phyloP scores from a whole-genome alignment of 352 stramenopile species.

The Aphanomyces invadans region DNA sequence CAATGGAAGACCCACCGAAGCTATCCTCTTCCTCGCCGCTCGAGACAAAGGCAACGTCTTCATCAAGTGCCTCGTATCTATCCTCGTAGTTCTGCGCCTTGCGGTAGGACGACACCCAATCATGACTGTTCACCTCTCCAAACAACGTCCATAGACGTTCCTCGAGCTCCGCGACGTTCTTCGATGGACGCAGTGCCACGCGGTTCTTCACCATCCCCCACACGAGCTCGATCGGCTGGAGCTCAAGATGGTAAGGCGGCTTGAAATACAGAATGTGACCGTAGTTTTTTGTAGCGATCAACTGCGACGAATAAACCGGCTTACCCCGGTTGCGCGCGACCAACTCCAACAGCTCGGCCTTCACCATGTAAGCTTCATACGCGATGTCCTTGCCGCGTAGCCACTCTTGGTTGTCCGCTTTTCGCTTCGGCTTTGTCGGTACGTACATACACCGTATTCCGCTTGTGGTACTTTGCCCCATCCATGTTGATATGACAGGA shows the following conservation, averaged over 20 bases:
- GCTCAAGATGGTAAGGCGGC: conserved; percentile 17
- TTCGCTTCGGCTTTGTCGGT: too few relatives aligned
- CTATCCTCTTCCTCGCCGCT: too few relatives aligned
- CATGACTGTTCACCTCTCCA: background rate
- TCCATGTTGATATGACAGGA: too few relatives aligned
- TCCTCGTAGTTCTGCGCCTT: background rate
- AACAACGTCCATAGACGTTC: background rate
- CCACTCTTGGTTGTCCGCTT: too few relatives aligned
- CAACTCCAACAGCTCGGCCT: too few relatives aligned
- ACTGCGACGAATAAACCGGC: too few relatives aligned
- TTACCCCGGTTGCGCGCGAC: too few relatives aligned
- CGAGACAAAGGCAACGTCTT: background rate
- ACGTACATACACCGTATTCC: too few relatives aligned
- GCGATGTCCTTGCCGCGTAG: too few relatives aligned
- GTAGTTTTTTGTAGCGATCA: background rate
- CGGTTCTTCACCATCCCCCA: conserved; percentile 23
- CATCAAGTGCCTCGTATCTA: background rate
- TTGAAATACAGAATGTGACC: conserved; percentile 15
- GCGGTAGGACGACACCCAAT: background rate
- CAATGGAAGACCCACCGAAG: background rate
- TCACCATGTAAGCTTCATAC: too few relatives aligned
- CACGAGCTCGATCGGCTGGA: conserved; percentile 20
- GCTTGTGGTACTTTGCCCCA: too few relatives aligned
- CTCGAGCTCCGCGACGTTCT: conserved; percentile 13
- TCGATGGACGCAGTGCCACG: conserved; percentile 9